These are phyloP conservation scores for Beta lomatogona DNA, from an alignment of 179 eudicot genomes.

Conservation along the genomic window DNA sequence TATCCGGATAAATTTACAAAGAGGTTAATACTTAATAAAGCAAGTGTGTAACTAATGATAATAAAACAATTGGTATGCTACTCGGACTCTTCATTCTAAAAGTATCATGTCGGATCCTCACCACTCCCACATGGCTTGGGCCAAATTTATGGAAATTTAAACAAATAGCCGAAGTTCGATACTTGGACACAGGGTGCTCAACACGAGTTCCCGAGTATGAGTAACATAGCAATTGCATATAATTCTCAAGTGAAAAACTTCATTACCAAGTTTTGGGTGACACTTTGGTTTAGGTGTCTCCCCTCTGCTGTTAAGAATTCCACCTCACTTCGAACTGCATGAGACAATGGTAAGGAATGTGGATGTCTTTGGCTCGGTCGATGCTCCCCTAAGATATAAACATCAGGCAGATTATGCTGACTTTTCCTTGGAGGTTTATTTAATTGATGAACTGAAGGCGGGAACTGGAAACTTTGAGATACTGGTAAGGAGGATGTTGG, in stretches of 20 bases:
- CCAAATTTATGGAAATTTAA: no score
- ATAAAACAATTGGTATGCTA: no score
- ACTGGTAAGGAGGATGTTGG: conserved; percentile 22
- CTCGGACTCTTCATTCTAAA: no score
- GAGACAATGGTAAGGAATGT: conserved; percentile 28
- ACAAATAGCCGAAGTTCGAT: no score
- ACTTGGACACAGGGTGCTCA: no score
- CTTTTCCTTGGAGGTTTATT: conserved; percentile 32
- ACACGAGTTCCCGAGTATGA: no score
- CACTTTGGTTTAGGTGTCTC: conserved; percentile 32
- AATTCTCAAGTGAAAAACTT: background rate
- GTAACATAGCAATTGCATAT: background rate
- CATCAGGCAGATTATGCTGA: conserved; percentile 36
- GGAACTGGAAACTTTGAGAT: conserved; percentile 33
- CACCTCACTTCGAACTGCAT: conserved; percentile 16
- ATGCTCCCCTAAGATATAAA: conserved; percentile 33
- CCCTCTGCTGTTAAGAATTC: conserved; percentile 30
- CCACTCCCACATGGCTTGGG: no score
- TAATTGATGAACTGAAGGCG: conserved; percentile 38
- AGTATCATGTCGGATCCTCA: no score
- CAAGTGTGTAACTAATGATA: background rate
- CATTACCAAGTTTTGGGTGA: conserved; percentile 54
- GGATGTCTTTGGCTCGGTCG: conserved; percentile 36
- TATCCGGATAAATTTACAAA: conserved; percentile 17
- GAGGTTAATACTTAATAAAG: background rate